These are phyloP conservation scores for Metschnikowia anglica DNA, from an alignment of 805 yeast genomes.

Conservation along the genomic window DNA sequence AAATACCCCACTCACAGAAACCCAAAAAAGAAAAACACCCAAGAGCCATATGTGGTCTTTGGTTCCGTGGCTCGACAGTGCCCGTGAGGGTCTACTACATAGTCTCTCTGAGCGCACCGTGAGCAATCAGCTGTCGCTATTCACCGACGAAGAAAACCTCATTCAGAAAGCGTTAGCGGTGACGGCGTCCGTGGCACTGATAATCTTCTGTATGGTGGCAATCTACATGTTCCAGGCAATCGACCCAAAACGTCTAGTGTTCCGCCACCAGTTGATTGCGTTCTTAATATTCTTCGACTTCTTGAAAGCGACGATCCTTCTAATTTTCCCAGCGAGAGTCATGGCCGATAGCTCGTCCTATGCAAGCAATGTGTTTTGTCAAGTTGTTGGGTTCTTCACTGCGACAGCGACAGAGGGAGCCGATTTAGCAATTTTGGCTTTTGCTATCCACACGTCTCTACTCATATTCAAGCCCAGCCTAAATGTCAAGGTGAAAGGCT, in stretches of 20 bases:
- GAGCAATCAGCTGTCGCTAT: slow-evolving; percentile 28
- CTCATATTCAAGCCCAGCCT: slow-evolving; percentile 64
- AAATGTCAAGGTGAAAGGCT: slow-evolving; percentile 40
- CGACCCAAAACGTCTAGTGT: slow-evolving; percentile 60
- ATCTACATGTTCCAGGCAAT: slow-evolving; percentile 61
- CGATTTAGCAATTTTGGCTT: slow-evolving; percentile 75
- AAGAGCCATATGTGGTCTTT: slow-evolving; percentile 7
- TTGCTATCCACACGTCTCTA: slow-evolving; percentile 80
- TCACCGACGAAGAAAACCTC: slow-evolving; percentile 28
- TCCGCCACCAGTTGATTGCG: slow-evolving; percentile 69
- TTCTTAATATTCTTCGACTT: slow-evolving; percentile 72
- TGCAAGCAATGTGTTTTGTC: slow-evolving; percentile 51
- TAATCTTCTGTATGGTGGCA: slow-evolving; percentile 52
- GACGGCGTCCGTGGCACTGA: slow-evolving; percentile 38
- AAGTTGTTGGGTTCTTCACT: slow-evolving; percentile 77
- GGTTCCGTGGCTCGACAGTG: slow-evolving; percentile 1
- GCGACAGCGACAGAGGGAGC: slow-evolving; percentile 82
- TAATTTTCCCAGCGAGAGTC: slow-evolving; percentile 67
- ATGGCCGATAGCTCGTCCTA: slow-evolving; percentile 44
- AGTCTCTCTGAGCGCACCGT: slow-evolving; percentile 13
- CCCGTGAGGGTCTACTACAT: slow-evolving; percentile 3
- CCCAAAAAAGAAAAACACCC: no score
- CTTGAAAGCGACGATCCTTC: slow-evolving; percentile 64
- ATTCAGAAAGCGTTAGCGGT: slow-evolving; percentile 40
- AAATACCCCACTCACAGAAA: no score